phyloP scores from a whole-genome alignment of 768 basidiomycete genomes.

The Leccinum sublutescens region DNA sequence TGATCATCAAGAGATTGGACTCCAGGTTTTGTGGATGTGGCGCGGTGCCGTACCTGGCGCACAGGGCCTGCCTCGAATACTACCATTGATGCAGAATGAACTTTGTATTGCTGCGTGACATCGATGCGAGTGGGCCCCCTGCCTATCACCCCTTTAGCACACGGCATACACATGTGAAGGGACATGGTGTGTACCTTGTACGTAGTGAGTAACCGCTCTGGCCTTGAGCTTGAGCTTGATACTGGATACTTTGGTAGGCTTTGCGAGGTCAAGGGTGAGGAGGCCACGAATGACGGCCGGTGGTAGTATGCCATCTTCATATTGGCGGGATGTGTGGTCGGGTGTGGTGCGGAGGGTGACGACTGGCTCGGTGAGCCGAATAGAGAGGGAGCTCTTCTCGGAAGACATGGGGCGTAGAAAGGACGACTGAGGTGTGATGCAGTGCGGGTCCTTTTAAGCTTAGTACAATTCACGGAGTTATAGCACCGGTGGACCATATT shows the following conservation, averaged over 20 bases:
- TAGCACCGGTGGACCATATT: not conserved
- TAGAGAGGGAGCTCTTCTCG: constrained; percentile 46
- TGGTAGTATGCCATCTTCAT: constrained; percentile 41
- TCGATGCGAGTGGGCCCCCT: constrained; percentile 75
- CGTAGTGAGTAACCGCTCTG: constrained; percentile 70
- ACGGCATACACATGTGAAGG: not conserved
- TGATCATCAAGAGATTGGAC: constrained; percentile 12
- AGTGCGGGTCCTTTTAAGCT: constrained; percentile 1
- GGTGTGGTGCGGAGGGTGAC: constrained; percentile 55
- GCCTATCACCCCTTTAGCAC: constrained; percentile 28
- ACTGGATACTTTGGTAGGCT: constrained; percentile 82
- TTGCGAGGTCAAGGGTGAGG: constrained; percentile 59
- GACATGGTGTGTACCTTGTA: constrained; percentile 62
- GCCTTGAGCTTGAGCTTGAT: constrained; percentile 84
- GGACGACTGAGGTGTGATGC: not conserved
- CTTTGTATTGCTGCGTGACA: constrained; percentile 70
- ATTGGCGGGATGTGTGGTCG: constrained; percentile 33
- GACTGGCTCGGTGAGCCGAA: constrained; percentile 71
- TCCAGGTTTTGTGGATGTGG: constrained; percentile 16
- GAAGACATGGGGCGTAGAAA: constrained; percentile 8
- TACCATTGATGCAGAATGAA: constrained; percentile 68
- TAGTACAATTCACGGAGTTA: not conserved
- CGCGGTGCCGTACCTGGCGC: constrained; percentile 24
- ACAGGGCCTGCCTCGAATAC: constrained; percentile 66
- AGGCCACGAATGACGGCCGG: constrained; percentile 66